These are phyloP conservation scores for Theileria orientalis DNA, from an alignment of 169 alveolate genomes.

Conservation along the genomic window DNA sequence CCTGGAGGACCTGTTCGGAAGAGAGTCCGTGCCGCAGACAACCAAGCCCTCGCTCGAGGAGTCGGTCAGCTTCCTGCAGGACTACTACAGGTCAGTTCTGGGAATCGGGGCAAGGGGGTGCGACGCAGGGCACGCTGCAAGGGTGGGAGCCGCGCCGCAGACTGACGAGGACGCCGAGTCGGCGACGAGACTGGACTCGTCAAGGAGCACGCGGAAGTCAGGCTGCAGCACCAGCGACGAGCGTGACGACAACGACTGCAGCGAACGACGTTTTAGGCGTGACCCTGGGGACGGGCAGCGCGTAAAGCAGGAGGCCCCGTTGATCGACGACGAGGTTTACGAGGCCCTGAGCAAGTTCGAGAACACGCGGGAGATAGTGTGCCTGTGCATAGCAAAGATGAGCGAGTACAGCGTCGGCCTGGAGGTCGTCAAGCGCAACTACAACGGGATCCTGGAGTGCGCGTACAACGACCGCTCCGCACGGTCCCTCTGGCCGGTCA, in stretches of 20 bases:
- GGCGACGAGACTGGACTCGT: background rate
- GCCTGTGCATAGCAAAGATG: slow-evolving; percentile 12
- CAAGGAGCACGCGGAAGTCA: background rate
- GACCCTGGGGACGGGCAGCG: too few relatives aligned
- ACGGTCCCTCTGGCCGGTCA: slow-evolving; percentile 8
- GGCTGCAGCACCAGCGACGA: background rate
- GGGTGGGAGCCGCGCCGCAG: background rate
- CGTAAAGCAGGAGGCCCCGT: background rate
- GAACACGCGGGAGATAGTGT: slow-evolving; percentile 1
- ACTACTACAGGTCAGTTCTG: slow-evolving; percentile 6
- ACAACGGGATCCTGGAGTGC: slow-evolving; percentile 16
- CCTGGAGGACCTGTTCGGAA: background rate
- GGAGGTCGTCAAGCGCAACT: background rate
- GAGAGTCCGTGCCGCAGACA: background rate
- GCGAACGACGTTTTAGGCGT: too few relatives aligned
- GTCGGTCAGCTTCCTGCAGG: slow-evolving; percentile 10
- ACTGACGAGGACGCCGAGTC: background rate
- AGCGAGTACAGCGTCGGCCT: background rate
- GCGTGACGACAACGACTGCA: background rate
- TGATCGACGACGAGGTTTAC: background rate
- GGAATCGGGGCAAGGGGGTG: slow-evolving; percentile 2
- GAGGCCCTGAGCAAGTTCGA: background rate
- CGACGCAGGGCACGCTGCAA: too few relatives aligned
- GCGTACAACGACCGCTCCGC: slow-evolving; percentile 6
- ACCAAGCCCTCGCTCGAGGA: slow-evolving; percentile 1